Evolutionary conservation across 164 flowering plant genomes (phyloP), one percentile per base, ranked within the genome.

Genomic region (Annona cherimola): DNA sequence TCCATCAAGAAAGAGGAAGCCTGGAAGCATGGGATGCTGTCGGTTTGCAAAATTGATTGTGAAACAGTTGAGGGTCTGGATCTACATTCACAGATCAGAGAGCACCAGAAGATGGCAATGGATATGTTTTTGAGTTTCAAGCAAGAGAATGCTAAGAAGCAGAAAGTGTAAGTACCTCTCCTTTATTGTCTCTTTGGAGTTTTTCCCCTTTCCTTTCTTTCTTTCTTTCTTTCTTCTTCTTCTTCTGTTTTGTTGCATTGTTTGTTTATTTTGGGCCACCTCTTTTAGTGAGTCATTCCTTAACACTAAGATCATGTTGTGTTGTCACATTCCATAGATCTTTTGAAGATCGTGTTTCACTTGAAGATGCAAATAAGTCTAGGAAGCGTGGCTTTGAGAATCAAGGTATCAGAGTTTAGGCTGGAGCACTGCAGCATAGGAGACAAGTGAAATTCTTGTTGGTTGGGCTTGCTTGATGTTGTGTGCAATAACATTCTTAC

Each of bases 11-110:
- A 93, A 84, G 82, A 85, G 97, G 81, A 93, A 80, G 74, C 73
- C 79, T 50, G 72, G 83, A 43, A 83, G 84, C 78, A 84, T 76
- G 82, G 97, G 90, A 54, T 92, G 97, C 97, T 96, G 99, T 78
- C 90, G 97, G 90, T 96, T 50, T 96, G 99, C 83, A 89, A 90
- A 71, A 79, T 96, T 69, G 98, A 96, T 70, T 93, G 99, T 83
- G 91, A 88, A 74, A 84, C 97, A 26, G 94, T 93, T 66, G 99
- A 94, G 72, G 97, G 96, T 63, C 76, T 96, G 73, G 99, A 96
- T 41, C 43, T 86, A 72, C 99, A 96, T 88, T 88, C 97, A 35
- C 99, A 93, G 76, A 86, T 96, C 9, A 80, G 90, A 76, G 99
- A 92, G 74, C 99, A 96, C 81, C 98, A 96, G 74, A 84, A 89